Evolutionary conservation across 78 protist genomes (phyloP).

Genomic region (Mastigamoeba balamuthi): DNA sequence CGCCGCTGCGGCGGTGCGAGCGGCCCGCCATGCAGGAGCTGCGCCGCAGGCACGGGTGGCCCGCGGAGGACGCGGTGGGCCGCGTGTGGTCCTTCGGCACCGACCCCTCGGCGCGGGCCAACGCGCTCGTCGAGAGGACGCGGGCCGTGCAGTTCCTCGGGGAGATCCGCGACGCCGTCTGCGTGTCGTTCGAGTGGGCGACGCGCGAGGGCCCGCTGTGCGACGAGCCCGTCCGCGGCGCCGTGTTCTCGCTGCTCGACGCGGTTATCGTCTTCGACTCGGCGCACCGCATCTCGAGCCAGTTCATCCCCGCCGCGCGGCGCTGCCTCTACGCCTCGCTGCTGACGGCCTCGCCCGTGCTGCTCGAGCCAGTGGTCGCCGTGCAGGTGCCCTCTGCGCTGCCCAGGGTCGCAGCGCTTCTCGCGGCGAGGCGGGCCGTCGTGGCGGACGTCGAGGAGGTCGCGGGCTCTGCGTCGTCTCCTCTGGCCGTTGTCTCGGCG

Average conservation of each 20-base stretch:
- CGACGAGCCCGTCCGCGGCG: conserved; percentile 91
- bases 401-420: not conserved
- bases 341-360: conserved; percentile 70
- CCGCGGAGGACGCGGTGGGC: conserved; percentile 19
- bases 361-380: conserved; percentile 89
- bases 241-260: conserved; percentile 75
- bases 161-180: conserved; percentile 26
- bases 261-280: conserved; percentile 88
- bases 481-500: conserved; percentile 48
- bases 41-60: not conserved
- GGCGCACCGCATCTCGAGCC: conserved; percentile 91
- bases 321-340: conserved; percentile 67
- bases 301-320: conserved; percentile 84
- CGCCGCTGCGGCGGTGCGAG: not conserved
- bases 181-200: conserved; percentile 86
- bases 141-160: conserved; percentile 50
- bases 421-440: conserved; percentile 75
- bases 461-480: conserved; percentile 24
- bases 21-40: not conserved
- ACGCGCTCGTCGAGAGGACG: conserved; percentile 61
- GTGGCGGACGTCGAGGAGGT: conserved; percentile 82
- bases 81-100: conserved; percentile 32
- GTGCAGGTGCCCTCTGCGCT: not conserved
- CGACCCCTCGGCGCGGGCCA: conserved; percentile 6
- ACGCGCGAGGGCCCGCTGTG: conserved; percentile 85